Evolutionary conservation across 164 flowering plant species (phyloP), one percentile per base, ranked within the genome.

Genomic region (Kalanchoe fedtschenkoi): DNA sequence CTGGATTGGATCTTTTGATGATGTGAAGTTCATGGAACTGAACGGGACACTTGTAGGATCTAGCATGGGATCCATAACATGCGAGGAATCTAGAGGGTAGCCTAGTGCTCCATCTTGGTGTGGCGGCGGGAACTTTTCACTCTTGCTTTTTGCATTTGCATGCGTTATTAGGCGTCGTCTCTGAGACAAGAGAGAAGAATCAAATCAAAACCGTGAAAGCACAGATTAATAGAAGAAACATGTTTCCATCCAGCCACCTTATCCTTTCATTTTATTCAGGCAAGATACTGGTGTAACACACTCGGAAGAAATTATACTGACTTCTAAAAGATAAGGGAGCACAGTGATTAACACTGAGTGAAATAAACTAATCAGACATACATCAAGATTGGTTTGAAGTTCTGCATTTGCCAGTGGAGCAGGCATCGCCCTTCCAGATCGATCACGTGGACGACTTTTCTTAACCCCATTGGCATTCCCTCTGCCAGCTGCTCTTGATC

Each of bases 71-170:
- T 76, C 80, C 33, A 76, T 44, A 37, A 67, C 75, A 17, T 67
- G 78, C 5, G 78, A 76, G 41, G 74, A 42, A 34, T 74, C 76
- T 54, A 79, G 58, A 14, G 80, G 78, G 64, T 65, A 68, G 61
- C 80, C 78, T 19, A 76, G 65, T 19, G 74, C 76, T 34, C 80
- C 82, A 64, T 79, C 82, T 53, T 74, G 80, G 64, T 79, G 80
- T 2, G 82, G 82, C 22, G 82, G 82, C 41, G 82, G 82, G 42
- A 79, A 79, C 68, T 79, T 79, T 24, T 79, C 82, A 44, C 82
- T 79, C 70, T 78, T 76, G 77, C 82, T 78, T 71, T 76, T 78
- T 42, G 80, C 82, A 63, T 78, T 78, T 63, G 78, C 77, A 67
- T 71, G 77, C 5, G 70, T 62, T 28, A 76, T 71, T 43, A 76